Conservation (phyloP, 768 basidiomycete species). For the Hericium erinaceus region DNA sequence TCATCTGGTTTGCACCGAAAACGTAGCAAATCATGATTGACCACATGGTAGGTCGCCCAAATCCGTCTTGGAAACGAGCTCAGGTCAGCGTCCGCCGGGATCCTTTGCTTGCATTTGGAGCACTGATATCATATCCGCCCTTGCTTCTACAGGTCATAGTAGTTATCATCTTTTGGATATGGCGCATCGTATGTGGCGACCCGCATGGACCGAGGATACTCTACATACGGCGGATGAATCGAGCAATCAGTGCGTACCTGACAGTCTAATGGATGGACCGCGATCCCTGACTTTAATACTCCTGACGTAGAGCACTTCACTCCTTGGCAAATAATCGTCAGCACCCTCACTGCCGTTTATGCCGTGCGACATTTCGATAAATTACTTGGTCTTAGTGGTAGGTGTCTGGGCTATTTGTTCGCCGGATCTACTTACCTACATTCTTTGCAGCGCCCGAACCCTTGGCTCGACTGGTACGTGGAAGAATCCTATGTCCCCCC, state of each 20-base stretch:
- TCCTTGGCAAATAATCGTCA: constrained; percentile 93
- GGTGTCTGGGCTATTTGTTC: constrained; percentile 18
- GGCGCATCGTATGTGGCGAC: constrained; percentile 62
- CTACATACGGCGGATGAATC: constrained; percentile 53
- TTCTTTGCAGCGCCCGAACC: constrained; percentile 76
- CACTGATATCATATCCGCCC: background rate
- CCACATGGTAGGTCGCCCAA: constrained; percentile 83
- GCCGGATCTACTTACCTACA: constrained; percentile 1
- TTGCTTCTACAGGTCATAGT: constrained; percentile 62
- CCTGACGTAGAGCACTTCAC: constrained; percentile 56
- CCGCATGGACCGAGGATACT: constrained; percentile 57
- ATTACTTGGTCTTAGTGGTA: constrained; percentile 74
- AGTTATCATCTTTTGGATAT: constrained; percentile 88
- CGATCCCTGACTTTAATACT: background rate
- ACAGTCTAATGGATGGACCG: background rate
- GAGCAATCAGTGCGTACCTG: constrained; percentile 37
- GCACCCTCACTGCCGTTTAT: constrained; percentile 79
- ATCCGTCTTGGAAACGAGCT: constrained; percentile 79
- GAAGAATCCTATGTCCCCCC: background rate
- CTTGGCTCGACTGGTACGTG: constrained; percentile 70
- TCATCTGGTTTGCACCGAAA: background rate
- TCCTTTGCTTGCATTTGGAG: background rate
- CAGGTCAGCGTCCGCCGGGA: constrained; percentile 40
- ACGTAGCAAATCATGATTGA: constrained; percentile 63
- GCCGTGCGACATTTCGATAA: constrained; percentile 78